Evolutionary conservation across 768 basidiomycete genomes (phyloP).

Genomic region (Naganishia kalamii): DNA sequence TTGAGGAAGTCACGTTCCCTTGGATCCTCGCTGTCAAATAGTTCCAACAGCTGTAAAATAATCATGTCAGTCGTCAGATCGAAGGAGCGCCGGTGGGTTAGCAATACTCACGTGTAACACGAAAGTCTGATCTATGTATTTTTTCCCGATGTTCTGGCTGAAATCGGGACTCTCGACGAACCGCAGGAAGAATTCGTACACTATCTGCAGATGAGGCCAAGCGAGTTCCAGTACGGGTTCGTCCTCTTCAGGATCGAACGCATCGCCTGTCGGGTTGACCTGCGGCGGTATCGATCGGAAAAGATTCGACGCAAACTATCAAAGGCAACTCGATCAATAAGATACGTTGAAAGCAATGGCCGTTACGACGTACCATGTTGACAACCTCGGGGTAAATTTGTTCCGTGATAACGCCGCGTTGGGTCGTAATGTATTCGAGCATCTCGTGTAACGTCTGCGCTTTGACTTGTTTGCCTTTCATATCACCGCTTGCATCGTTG

Average conservation of each 20-base stretch:
- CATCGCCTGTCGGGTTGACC: slow-evolving; percentile 95
- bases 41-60: slow-evolving; percentile 68
- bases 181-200: slow-evolving; percentile 98
- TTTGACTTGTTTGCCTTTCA: slow-evolving; percentile 98
- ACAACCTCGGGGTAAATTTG: slow-evolving; percentile 98
- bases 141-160: slow-evolving; percentile 94
- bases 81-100: neutral
- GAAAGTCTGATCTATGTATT: slow-evolving; percentile 92
- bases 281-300: slow-evolving; percentile 99
- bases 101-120: slow-evolving; percentile 58
- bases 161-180: slow-evolving; percentile 98
- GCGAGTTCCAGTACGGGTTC: slow-evolving; percentile 97
- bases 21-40: slow-evolving; percentile 98
- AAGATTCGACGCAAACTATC: slow-evolving; percentile 90
- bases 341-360: neutral
- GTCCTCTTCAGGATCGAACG: slow-evolving; percentile 98
- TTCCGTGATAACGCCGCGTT: slow-evolving; percentile 92
- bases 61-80: neutral
- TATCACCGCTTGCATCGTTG: slow-evolving; percentile 90
- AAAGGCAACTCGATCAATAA: neutral
- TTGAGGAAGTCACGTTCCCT: slow-evolving; percentile 98
- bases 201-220: slow-evolving; percentile 98
- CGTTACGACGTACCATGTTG: slow-evolving; percentile 71
- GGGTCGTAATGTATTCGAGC: slow-evolving; percentile 97
- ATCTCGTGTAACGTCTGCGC: slow-evolving; percentile 95